Evolutionary conservation across 2,329 filamentous ascomycete species (phyloP), one percentile per base, ranked within the genome.

Genomic region (Botrytis sinoallii): DNA sequence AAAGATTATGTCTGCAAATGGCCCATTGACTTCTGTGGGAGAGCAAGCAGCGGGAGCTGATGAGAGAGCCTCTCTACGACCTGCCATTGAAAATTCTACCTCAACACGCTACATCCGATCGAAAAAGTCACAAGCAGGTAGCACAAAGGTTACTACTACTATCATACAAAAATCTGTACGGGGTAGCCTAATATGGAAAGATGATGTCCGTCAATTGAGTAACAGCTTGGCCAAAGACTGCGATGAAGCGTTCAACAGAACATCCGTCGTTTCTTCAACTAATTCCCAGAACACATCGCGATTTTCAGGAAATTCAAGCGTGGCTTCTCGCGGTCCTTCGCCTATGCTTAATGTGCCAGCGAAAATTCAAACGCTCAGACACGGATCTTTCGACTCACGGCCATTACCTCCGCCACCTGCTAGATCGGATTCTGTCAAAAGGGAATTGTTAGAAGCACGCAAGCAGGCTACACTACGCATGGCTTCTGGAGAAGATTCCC

Each of bases 201-300:
- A 94, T 74, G 95, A 97, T 80, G 88, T 96, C 71, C 88, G 93
- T 10, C 91, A 95, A 78, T 92, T 97, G 73, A 97, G 94, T 78
- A 89, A 89, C 78, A 94, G 94, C 78, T 90, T 98, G 75, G 93
- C 94, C 68, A 93, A 94, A 82, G 93, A 96, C 74, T 97, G 95
- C 79, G 95, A 98, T 79, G 93, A 96, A 79, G 95, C 95, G 1
- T 98, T 98, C 84, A 95, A 93, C 80, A 90, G 92, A 60, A 77
- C 87, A 84, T 72, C 91, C 86, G 0, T 82, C 87, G 35, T 70
- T 42, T 32, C 70, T 25, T 73, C 73, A 25, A 57, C 16, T 38
- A 40, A 32, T 48, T 57, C 60, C 25, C 59, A 65, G 44, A 44
- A 73, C 16, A 60, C 46, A 29, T 73, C 72, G 29, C 67, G 68